Conservation (phyloP, 345 rosid genomes). For the Eucalyptus melliodora region DNA sequence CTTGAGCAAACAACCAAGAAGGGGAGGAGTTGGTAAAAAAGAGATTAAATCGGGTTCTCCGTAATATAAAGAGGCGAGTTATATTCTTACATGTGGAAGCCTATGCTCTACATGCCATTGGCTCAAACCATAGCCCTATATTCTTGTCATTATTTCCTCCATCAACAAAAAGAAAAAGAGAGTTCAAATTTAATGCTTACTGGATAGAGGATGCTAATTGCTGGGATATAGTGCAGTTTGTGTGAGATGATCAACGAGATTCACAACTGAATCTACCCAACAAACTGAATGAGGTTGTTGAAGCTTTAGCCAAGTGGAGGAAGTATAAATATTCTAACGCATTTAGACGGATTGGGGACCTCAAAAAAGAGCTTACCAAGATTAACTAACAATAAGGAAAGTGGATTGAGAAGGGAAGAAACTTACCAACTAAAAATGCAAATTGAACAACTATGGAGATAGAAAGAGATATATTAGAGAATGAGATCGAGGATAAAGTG, state of each 20-base stretch:
- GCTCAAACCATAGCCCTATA: background rate
- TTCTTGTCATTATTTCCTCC: background rate
- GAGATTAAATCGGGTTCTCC: fast-evolving
- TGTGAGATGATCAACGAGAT: background rate
- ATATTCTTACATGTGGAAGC: no score
- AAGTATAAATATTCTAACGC: no score
- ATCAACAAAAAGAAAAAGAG: no score
- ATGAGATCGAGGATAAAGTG: background rate
- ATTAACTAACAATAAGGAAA: no score
- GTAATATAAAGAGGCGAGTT: no score
- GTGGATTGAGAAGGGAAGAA: no score
- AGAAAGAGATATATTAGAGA: background rate
- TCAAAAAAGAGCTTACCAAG: background rate
- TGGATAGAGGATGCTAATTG: background rate
- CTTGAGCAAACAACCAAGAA: background rate
- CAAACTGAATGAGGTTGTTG: background rate
- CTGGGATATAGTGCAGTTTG: no score
- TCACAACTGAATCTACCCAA: no score
- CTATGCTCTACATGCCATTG: background rate
- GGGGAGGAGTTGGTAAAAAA: no score
- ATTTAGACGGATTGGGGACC: background rate
- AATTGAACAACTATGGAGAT: background rate
- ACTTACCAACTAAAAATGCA: background rate
- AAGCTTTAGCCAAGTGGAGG: background rate
- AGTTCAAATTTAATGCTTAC: background rate